A percentile compares a stretch with the other conserved stretches of the same genome.
phyloP scores from a whole-genome alignment of 2,329 filamentous ascomycete genomes.

The Pezicula carpinea region DNA sequence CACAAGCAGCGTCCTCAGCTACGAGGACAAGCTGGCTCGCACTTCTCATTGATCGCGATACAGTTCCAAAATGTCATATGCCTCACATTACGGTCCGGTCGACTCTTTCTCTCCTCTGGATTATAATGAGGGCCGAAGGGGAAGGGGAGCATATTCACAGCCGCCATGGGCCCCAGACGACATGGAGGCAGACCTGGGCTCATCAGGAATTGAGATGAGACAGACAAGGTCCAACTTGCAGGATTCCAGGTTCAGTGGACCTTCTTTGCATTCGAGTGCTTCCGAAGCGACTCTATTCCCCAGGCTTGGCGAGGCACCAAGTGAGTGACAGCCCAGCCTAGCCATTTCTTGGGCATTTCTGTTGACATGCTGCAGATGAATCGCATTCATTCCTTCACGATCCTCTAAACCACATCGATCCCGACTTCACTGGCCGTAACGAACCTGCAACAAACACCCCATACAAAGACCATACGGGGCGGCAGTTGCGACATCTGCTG shows the following conservation, averaged over 20 bases:
- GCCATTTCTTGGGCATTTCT: not conserved
- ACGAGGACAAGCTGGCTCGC: too few relatives aligned
- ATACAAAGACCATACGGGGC: constrained; percentile 20
- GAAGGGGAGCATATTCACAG: constrained; percentile 10
- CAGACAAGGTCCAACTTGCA: constrained; percentile 1
- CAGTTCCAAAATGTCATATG: not conserved
- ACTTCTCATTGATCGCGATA: too few relatives aligned
- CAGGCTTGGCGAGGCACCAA: not conserved
- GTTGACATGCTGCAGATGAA: constrained; percentile 9
- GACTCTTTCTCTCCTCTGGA: constrained; percentile 12
- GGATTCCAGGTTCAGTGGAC: constrained; percentile 2
- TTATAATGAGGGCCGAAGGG: constrained; percentile 4
- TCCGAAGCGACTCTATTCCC: constrained; percentile 8
- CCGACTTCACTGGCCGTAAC: constrained; percentile 10
- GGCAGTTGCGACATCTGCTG: constrained; percentile 22
- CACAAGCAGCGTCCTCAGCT: too few relatives aligned
- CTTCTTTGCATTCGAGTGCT: constrained; percentile 7
- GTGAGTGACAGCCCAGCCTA: not conserved
- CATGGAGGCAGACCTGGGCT: constrained; percentile 13
- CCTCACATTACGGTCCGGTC: constrained; percentile 9
- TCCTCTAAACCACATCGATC: constrained; percentile 17
- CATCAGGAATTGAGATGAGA: constrained; percentile 13
- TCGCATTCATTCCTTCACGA: constrained; percentile 18
- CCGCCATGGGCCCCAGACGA: constrained; percentile 7
- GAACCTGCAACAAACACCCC: constrained; percentile 2